phyloP scores from a whole-genome alignment of 805 yeast genomes.

The Candida insectorum region DNA sequence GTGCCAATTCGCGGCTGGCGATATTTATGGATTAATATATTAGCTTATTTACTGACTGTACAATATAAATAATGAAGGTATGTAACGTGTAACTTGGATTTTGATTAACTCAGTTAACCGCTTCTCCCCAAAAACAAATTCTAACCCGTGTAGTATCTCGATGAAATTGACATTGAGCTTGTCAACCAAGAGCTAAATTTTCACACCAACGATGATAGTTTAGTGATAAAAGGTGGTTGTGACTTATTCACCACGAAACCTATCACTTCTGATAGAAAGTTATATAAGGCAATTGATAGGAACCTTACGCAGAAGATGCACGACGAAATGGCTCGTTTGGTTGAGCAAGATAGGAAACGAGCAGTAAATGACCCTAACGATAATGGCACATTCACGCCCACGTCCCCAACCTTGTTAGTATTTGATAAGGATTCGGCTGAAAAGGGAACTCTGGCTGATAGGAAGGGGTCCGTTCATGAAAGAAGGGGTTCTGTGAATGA shows the following conservation, averaged over 20 bases:
- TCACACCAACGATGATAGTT: conserved; percentile 40
- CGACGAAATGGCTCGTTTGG: conserved; percentile 38
- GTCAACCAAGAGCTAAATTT: conserved; percentile 84
- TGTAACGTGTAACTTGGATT: no score
- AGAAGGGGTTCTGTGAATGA: conserved; percentile 11
- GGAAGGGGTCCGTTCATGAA: conserved; percentile 11
- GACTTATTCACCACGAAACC: conserved; percentile 95
- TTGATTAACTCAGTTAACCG: no score
- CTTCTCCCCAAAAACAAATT: no score
- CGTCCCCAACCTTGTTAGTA: conserved; percentile 1
- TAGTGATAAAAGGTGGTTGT: conserved; percentile 75
- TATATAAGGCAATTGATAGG: conserved; percentile 82
- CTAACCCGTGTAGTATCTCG: conserved; percentile 80
- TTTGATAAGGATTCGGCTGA: conserved; percentile 1
- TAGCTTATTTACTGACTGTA: no score
- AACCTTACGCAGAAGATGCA: conserved; percentile 59
- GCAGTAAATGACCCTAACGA: conserved; percentile 36
- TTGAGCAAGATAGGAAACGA: conserved; percentile 36
- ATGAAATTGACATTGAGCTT: conserved; percentile 87
- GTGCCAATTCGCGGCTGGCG: no score
- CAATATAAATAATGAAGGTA: conserved; percentile 15
- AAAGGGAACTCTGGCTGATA: no score
- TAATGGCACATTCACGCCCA: conserved; percentile 22
- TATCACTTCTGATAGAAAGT: conserved; percentile 82
- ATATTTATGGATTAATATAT: no score